These are phyloP conservation scores for Scolecobasidium constrictum DNA, from an alignment of 2,329 filamentous ascomycete genomes.

Conservation along the genomic window DNA sequence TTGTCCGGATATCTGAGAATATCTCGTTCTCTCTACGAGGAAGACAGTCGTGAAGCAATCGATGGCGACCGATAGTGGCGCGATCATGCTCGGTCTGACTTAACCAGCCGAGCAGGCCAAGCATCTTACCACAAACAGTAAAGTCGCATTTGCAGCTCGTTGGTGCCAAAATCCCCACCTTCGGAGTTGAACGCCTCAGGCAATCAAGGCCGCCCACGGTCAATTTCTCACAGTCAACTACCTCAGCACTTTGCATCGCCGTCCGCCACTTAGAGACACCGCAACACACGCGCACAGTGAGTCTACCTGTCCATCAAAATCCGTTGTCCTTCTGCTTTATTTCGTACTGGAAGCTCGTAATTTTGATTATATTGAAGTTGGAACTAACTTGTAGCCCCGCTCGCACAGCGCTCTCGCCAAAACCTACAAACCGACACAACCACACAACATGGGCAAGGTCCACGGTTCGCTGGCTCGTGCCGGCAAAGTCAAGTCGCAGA, in stretches of 20 bases:
- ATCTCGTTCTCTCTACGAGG: too few relatives aligned
- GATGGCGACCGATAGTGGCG: neutral
- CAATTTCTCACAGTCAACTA: neutral
- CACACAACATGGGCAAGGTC: slow-evolving; percentile 66
- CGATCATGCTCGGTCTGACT: neutral
- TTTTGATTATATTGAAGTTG: too few relatives aligned
- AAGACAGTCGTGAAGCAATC: neutral
- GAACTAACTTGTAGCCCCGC: too few relatives aligned
- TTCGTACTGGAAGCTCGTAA: too few relatives aligned
- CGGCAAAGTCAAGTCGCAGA: slow-evolving; percentile 97
- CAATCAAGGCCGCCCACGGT: neutral
- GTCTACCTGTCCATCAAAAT: neutral
- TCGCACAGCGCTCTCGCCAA: too few relatives aligned
- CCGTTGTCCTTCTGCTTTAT: neutral
- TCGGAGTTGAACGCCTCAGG: neutral
- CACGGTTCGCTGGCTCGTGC: slow-evolving; percentile 77
- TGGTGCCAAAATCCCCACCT: too few relatives aligned
- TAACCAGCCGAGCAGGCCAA: too few relatives aligned
- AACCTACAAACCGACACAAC: too few relatives aligned
- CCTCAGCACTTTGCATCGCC: neutral
- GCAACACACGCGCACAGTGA: neutral
- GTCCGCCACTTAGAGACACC: neutral
- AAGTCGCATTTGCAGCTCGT: too few relatives aligned
- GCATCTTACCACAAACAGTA: too few relatives aligned
- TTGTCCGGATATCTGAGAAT: too few relatives aligned